Evolutionary conservation across 2,329 filamentous ascomycete species (phyloP).

Genomic region (Cladosporium colombiae): DNA sequence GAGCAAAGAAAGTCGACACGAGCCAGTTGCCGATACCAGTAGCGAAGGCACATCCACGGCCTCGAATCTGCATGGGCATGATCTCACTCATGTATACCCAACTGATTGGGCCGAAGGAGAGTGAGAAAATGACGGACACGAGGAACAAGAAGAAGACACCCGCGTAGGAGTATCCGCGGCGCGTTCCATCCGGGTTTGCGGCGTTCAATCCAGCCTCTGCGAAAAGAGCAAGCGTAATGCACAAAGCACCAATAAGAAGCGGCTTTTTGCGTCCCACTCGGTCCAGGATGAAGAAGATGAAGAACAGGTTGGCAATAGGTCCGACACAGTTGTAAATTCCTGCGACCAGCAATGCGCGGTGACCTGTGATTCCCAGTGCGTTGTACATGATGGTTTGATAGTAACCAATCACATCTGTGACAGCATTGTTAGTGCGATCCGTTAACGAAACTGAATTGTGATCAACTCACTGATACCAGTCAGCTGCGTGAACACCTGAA

Average conservation of each 20-base stretch:
- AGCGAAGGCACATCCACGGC: conserved; percentile 58
- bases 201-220: conserved; percentile 62
- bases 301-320: conserved; percentile 58
- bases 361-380: conserved; percentile 57
- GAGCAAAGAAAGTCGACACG: conserved; percentile 60
- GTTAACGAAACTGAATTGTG: too few species aligned
- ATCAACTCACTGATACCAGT: conserved; percentile 52
- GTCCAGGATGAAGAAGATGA: conserved; percentile 60
- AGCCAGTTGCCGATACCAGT: conserved; percentile 62
- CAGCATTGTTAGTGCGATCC: not conserved
- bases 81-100: conserved; percentile 70
- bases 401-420: conserved; percentile 60
- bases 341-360: conserved; percentile 55
- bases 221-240: conserved; percentile 59
- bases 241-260: conserved; percentile 55
- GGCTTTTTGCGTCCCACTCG: conserved; percentile 55
- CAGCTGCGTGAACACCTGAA: conserved; percentile 68
- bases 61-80: conserved; percentile 66
- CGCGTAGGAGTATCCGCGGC: conserved; percentile 55
- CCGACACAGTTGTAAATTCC: conserved; percentile 64
- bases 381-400: conserved; percentile 63
- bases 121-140: conserved; percentile 60
- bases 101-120: conserved; percentile 59
- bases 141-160: conserved; percentile 68
- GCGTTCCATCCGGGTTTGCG: conserved; percentile 46